These are phyloP conservation scores for Simmondsia chinensis DNA, from an alignment of 148 eudicot genomes.

Conservation along the genomic window DNA sequence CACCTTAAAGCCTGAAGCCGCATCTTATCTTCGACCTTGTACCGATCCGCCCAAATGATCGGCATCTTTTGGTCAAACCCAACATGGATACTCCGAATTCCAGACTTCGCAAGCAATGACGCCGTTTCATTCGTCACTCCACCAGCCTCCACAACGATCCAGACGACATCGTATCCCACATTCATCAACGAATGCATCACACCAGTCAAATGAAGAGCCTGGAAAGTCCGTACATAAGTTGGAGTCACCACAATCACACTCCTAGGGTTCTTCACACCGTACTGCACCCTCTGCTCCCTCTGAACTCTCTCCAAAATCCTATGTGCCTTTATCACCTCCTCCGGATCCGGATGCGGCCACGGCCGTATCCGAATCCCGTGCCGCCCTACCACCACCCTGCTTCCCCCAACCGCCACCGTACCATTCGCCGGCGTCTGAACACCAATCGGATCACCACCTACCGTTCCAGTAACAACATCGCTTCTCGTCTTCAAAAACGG, in stretches of 20 bases:
- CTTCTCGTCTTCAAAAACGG: slow-evolving; percentile 12
- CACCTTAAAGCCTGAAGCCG: slow-evolving; percentile 68
- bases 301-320: slow-evolving; percentile 75
- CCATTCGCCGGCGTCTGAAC: slow-evolving; percentile 16
- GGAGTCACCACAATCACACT: slow-evolving; percentile 68
- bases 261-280: slow-evolving; percentile 73
- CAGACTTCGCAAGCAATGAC: slow-evolving; percentile 45
- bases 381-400: slow-evolving; percentile 79
- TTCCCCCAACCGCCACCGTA: slow-evolving; percentile 15
- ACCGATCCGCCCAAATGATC: slow-evolving; percentile 61
- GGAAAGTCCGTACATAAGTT: slow-evolving; percentile 83
- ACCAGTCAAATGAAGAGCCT: slow-evolving; percentile 76
- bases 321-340: slow-evolving; percentile 81
- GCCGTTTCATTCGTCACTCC: slow-evolving; percentile 74
- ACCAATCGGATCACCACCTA: slow-evolving; percentile 11
- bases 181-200: slow-evolving; percentile 94
- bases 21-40: slow-evolving; percentile 63
- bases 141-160: slow-evolving; percentile 95
- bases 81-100: slow-evolving; percentile 41
- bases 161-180: slow-evolving; percentile 52
- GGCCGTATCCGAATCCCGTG: slow-evolving; percentile 89
- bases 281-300: slow-evolving; percentile 76
- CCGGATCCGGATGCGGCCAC: slow-evolving; percentile 95
- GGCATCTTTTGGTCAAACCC: slow-evolving; percentile 63
- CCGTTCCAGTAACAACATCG: no score